Conservation (phyloP, 2,329 filamentous ascomycete species). For the Thermoascus crustaceus region DNA sequence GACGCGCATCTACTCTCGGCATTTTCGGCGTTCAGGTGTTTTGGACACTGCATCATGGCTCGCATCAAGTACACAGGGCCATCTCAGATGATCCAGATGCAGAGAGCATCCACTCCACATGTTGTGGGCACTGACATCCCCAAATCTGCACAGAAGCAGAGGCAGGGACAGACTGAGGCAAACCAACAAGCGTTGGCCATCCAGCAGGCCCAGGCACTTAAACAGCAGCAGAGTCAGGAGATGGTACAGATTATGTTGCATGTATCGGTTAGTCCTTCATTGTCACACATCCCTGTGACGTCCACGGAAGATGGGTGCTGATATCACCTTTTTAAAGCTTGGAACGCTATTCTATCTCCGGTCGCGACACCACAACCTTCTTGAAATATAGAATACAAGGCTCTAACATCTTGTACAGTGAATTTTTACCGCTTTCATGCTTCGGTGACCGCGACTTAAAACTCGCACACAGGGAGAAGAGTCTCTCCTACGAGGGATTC, state of each 20-base stretch:
- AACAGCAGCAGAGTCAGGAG: conserved; percentile 39
- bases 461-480: conserved; percentile 16
- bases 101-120: conserved; percentile 8
- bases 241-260: conserved; percentile 42
- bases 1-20: too few relatives aligned
- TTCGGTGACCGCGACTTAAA: conserved; percentile 27
- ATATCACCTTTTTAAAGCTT: conserved; percentile 17
- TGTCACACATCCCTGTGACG: neutral
- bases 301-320: conserved; percentile 1
- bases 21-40: too few relatives aligned
- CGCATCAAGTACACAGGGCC: conserved; percentile 18
- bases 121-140: conserved; percentile 5
- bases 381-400: neutral
- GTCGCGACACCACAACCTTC: conserved; percentile 11
- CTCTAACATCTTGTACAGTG: conserved; percentile 17
- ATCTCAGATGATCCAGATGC: conserved; percentile 9
- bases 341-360: conserved; percentile 29
- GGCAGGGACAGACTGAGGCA: conserved; percentile 9
- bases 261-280: conserved; percentile 31
- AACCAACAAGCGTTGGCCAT: conserved; percentile 4
- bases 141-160: conserved; percentile 8
- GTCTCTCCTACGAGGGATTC: conserved; percentile 21
- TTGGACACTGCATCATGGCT: too few relatives aligned
- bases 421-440: conserved; percentile 27
- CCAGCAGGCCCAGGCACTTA: conserved; percentile 14